Evolutionary conservation across 1,284 basidiomycete genomes (phyloP).

Genomic region (Puccinia novopanici): DNA sequence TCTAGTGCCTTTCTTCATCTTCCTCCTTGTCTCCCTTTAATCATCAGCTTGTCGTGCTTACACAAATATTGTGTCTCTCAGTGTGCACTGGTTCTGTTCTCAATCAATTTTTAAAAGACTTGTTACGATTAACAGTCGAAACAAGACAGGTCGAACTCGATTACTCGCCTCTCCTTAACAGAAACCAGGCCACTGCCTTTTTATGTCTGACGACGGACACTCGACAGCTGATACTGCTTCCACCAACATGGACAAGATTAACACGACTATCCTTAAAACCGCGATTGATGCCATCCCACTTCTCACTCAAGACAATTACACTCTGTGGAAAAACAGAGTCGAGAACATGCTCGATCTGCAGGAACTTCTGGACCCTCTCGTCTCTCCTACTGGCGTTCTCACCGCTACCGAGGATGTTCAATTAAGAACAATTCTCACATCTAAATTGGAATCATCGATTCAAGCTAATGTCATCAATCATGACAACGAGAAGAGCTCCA

Average conservation of each 20-base stretch:
- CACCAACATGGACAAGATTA: not conserved
- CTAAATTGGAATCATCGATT: not conserved
- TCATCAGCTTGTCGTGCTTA: too few species aligned
- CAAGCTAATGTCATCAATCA: too few species aligned
- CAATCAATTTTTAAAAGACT: not conserved
- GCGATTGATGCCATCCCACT: too few species aligned
- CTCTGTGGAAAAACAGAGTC: not conserved
- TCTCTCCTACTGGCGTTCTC: not conserved
- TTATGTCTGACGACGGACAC: too few species aligned
- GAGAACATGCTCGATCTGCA: not conserved
- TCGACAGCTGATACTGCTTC: not conserved
- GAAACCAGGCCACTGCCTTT: not conserved
- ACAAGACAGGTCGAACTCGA: not conserved
- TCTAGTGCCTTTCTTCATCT: too few species aligned
- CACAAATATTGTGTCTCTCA: too few species aligned
- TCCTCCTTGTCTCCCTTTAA: too few species aligned
- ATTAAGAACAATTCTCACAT: not conserved
- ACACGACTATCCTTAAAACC: not conserved
- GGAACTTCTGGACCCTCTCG: not conserved
- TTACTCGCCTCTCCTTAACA: not conserved
- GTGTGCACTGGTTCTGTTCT: too few species aligned
- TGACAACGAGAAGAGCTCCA: too few species aligned
- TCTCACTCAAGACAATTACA: too few species aligned
- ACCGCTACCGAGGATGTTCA: not conserved
- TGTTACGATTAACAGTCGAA: not conserved